Evolutionary conservation across 345 rosid genomes (phyloP), one percentile per base, ranked within the genome.

Genomic region (Laguncularia racemosa): DNA sequence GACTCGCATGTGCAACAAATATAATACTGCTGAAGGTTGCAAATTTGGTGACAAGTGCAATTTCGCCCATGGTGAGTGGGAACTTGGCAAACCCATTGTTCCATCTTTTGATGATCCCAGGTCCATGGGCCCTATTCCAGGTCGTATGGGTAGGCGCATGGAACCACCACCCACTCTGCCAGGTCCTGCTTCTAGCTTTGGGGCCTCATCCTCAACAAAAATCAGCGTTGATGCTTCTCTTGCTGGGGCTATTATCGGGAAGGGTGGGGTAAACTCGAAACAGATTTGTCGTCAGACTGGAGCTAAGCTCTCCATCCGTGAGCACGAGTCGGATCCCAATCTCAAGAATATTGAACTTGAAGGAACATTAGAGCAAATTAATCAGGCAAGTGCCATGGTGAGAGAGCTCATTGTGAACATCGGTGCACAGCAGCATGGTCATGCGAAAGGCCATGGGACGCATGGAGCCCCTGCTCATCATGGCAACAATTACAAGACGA

Each of bases 341-440:
- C 62, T 78, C 68, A 85, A 84, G 80, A 90, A 85, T 77, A 95
- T 95, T 54, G 96, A 87, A 75, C 85, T 95, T 1, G 97, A 95
- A 77, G 99, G 99, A 58, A 78, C 96, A 52, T 84, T 85, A 33
- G 97, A 90, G 71, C 99, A 95, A 85, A 95, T 95, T 58, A 86
- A 83, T 57, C 89, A 85, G 80, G 99, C 97, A 16, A 90, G 89
- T n/a, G 83, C 84, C 19, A 95, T 90, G 97, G 96, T 95, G 52
- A 83, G 80, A 6, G 96, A 87, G 60, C 87, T 95, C 47, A 90
- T 95, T 63, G 79, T 64, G 52, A 90, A 83, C 48, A 76, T 88
- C 1, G 82, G 83, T 33, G 40, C 44, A 78, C 85, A 20, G 69
- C 75, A n/a, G 46, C 76, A 2, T 77, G 77, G 50, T 72, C 48